Conservation (phyloP, 2,329 filamentous ascomycete genomes). For the Monosporascus sp. region DNA sequence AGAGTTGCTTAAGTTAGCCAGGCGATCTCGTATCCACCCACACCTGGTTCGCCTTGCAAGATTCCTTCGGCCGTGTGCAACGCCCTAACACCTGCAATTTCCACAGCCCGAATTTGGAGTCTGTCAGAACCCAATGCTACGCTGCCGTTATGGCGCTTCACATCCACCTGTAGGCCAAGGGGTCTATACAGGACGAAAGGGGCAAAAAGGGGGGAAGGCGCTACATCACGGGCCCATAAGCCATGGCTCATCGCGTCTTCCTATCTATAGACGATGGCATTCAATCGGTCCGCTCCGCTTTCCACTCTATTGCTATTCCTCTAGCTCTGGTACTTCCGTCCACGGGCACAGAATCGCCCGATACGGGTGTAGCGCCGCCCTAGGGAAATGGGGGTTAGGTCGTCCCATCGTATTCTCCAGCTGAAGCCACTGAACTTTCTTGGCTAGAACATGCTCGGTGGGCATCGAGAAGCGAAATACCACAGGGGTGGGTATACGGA, state of each 20-base stretch:
- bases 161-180: background rate
- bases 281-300: background rate
- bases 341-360: background rate
- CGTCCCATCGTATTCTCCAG: background rate
- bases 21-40: background rate
- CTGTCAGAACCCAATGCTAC: background rate
- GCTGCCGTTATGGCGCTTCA: background rate
- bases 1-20: background rate
- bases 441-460: background rate
- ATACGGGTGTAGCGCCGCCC: background rate
- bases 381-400: background rate
- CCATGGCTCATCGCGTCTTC: background rate
- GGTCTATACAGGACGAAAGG: background rate
- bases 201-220: background rate
- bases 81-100: background rate
- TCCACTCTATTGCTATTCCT: background rate
- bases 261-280: background rate
- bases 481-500: background rate
- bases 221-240: background rate
- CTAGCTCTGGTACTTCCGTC: background rate
- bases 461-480: constrained; percentile 3
- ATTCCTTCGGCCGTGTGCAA: background rate
- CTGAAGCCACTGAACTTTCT: background rate
- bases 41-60: background rate
- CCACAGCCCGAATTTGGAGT: background rate